Evolutionary conservation across 805 yeast genomes (phyloP), one percentile per base, ranked within the genome.

Genomic region (Starmerella tilneyi): DNA sequence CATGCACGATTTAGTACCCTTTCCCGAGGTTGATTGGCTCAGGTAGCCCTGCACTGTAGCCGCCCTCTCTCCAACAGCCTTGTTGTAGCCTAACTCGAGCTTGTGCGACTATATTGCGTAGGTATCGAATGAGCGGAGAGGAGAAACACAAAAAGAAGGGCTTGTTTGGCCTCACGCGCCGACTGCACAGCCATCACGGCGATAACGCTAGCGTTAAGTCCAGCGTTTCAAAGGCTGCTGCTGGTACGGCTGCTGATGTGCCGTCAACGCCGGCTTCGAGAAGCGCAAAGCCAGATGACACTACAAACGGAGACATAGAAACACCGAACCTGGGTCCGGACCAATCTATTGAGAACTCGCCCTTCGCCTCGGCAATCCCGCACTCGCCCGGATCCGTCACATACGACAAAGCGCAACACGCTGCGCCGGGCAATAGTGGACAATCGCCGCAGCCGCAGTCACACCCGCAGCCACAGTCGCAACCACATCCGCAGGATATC

Each of bases 301-400:
- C n/a, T n/a, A n/a, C n/a, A n/a, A n/a, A n/a, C n/a, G n/a, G n/a
- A n/a, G n/a, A n/a, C n/a, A n/a, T n/a, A n/a, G n/a, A n/a, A n/a
- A n/a, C n/a, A n/a, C n/a, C n/a, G n/a, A n/a, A n/a, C n/a, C n/a
- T n/a, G n/a, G n/a, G n/a, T n/a, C n/a, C n/a, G n/a, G 38, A 34
- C 23, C 27, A 34, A 19, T 21, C 38, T 12, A 22, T 34, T 19
- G 38, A 34, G 27, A 4, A 34, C 38, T 34, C 38, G 24, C 38
- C 38, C 12, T 34, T 34, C 22, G 38, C 38, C 19, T 34, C 38
- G 27, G 38, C 38, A 11, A 34, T 34, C 19, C 38, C 38, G 12
- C 38, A 34, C 38, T 34, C 38, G 17, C 38, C 38, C 19, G 38
- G 38, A 9, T 34, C 38, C 15, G 38, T 34, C 11, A 34, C 38